Conservation (phyloP, 2,329 filamentous ascomycete species). For the Albifimbria verrucaria region DNA sequence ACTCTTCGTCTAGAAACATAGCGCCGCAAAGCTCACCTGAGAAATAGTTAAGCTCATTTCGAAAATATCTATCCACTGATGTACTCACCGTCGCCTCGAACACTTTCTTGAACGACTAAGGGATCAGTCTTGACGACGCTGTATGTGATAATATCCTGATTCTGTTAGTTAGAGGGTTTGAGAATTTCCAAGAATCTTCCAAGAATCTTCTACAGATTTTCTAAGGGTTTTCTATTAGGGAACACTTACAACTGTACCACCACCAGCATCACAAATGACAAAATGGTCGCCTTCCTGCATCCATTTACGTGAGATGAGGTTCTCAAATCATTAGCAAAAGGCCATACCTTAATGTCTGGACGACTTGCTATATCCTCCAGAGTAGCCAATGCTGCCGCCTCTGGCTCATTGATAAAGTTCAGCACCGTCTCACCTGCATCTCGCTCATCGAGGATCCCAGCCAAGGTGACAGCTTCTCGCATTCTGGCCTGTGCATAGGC, state of each 20-base stretch:
- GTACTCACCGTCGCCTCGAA: conserved; percentile 31
- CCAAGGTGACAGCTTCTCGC: conserved; percentile 26
- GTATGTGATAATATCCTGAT: conserved; percentile 40
- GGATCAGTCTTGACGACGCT: conserved; percentile 15
- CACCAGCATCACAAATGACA: conserved; percentile 33
- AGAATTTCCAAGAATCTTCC: no score
- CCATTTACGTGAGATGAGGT: not conserved
- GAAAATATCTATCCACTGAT: not conserved
- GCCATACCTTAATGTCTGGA: conserved; percentile 15
- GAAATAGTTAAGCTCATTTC: not conserved
- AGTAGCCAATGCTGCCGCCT: conserved; percentile 39
- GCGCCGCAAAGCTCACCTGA: conserved; percentile 36
- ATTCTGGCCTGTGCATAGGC: conserved; percentile 33
- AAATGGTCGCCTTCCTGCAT: conserved; percentile 13
- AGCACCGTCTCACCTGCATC: conserved; percentile 25
- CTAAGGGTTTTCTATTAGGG: no score
- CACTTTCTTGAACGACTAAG: conserved; percentile 30
- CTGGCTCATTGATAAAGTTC: conserved; percentile 38
- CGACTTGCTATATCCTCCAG: conserved; percentile 24
- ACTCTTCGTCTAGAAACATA: conserved; percentile 36
- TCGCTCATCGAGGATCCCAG: conserved; percentile 31
- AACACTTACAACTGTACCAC: conserved; percentile 31
- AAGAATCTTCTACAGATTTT: no score
- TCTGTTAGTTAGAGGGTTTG: no score
- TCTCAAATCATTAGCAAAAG: not conserved